phyloP scores from a whole-genome alignment of 257 asterid genomes.

The Marsdenia floribunda region DNA sequence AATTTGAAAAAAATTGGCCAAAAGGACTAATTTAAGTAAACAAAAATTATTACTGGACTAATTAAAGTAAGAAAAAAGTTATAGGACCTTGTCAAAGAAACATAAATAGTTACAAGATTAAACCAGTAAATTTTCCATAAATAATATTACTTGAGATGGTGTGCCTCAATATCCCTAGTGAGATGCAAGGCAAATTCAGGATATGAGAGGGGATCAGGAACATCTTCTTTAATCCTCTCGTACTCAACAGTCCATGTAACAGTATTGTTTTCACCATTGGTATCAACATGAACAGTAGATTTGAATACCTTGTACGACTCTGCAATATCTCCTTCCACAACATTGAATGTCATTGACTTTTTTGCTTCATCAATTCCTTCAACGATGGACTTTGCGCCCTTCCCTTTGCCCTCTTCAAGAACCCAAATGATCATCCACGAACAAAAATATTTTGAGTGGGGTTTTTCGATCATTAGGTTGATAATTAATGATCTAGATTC shows the following conservation, averaged over 20 bases:
- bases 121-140: too few relatives aligned
- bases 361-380: neutral
- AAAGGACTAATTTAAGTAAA: too few relatives aligned
- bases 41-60: too few relatives aligned
- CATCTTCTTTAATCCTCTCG: neutral
- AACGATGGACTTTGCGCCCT: too few relatives aligned
- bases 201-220: neutral
- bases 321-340: conserved; percentile 21
- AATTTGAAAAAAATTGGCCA: too few relatives aligned
- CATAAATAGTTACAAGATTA: too few relatives aligned
- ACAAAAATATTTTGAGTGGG: neutral
- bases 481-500: too few relatives aligned
- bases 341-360: conserved; percentile 25
- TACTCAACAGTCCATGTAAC: neutral
- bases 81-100: too few relatives aligned
- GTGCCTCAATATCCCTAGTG: neutral
- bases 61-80: too few relatives aligned
- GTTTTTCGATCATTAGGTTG: neutral
- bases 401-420: too few relatives aligned
- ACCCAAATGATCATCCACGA: too few relatives aligned
- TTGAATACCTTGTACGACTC: conserved; percentile 7
- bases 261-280: neutral
- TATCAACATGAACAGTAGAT: neutral
- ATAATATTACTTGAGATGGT: neutral
- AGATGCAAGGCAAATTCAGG: neutral